A percentile compares a stretch with the other conserved stretches of the same genome.
Conservation (phyloP, 331 rosid species). For the Phaseolus coccineus region DNA sequence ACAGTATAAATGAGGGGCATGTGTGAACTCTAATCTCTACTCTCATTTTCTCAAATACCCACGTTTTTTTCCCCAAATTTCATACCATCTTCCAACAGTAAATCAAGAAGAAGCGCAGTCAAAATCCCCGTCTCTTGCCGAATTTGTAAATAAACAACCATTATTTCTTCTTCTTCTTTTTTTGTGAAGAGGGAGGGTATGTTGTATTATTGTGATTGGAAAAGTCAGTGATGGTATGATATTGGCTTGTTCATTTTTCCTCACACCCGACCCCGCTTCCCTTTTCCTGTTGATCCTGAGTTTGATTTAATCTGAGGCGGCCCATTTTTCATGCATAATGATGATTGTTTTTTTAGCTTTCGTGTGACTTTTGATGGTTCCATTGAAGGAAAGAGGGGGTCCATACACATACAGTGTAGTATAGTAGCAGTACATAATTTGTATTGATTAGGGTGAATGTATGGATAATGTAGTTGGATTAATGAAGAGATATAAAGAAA, state of each 20-base stretch:
- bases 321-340: slow-evolving; percentile 25
- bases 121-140: no score
- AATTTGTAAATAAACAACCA: no score
- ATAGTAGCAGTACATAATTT: no score
- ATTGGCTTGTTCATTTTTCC: not conserved
- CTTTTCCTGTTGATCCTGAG: slow-evolving; percentile 8
- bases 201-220: not conserved
- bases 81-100: no score
- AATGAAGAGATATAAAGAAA: slow-evolving; percentile 31
- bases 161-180: not conserved
- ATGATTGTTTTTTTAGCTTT: slow-evolving; percentile 16
- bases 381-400: slow-evolving; percentile 38
- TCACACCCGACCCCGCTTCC: not conserved
- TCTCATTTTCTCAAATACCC: no score
- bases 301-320: slow-evolving; percentile 8
- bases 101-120: no score
- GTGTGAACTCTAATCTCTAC: no score
- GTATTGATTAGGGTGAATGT: no score
- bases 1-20: no score
- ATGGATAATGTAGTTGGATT: not conserved
- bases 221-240: not conserved
- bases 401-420: not conserved
- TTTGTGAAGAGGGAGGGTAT: no score
- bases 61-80: no score
- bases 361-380: slow-evolving; percentile 21